Conservation (phyloP, 768 basidiomycete genomes). For the Leucosporidium scottii region DNA sequence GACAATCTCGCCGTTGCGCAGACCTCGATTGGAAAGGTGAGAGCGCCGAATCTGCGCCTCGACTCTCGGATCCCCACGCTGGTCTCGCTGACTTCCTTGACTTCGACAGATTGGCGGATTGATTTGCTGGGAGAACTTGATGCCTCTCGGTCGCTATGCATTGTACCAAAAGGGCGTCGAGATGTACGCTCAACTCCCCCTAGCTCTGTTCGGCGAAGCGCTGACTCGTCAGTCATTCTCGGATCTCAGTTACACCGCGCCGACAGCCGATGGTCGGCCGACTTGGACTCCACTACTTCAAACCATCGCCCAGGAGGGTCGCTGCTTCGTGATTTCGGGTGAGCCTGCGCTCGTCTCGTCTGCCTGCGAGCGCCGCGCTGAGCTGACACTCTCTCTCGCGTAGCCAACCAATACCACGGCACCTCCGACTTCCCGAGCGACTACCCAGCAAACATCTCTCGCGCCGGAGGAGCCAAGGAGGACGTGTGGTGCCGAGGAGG, state of each 20-base stretch:
- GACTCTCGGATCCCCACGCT: no score
- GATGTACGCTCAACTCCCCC: conserved; percentile 32
- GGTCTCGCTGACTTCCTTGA: neutral
- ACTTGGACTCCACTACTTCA: conserved; percentile 55
- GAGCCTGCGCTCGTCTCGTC: neutral
- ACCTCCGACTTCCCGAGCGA: conserved; percentile 40
- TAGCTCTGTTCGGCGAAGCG: no score
- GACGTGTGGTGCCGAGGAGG: conserved; percentile 59
- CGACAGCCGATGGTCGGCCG: conserved; percentile 57
- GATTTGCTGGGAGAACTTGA: conserved; percentile 59
- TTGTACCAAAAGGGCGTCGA: conserved; percentile 17
- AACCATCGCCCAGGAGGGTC: conserved; percentile 61
- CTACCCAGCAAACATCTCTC: conserved; percentile 2
- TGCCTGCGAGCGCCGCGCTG: no score
- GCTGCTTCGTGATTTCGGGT: conserved; percentile 58
- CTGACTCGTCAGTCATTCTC: neutral
- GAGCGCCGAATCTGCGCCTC: conserved; percentile 56
- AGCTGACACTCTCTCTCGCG: neutral
- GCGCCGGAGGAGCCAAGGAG: conserved; percentile 48
- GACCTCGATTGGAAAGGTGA: conserved; percentile 47
- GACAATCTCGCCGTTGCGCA: conserved; percentile 40
- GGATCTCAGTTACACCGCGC: conserved; percentile 52
- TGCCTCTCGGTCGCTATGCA: conserved; percentile 47
- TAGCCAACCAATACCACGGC: conserved; percentile 53
- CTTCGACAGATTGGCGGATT: conserved; percentile 7